phyloP scores from a whole-genome alignment of 2,329 filamentous ascomycete genomes.

The Aureobasidium sp. region DNA sequence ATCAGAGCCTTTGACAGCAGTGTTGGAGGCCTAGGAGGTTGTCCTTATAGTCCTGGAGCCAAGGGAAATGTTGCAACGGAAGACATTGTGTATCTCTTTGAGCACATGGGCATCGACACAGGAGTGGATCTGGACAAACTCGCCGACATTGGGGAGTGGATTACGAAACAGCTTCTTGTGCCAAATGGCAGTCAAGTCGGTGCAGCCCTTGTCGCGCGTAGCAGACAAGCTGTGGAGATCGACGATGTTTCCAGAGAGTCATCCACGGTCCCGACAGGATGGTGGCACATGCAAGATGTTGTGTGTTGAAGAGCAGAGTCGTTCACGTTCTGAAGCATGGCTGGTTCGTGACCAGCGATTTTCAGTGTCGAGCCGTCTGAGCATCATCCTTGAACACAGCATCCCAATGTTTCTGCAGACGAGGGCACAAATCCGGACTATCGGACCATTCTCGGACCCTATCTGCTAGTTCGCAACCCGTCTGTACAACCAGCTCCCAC shows the following conservation, averaged over 20 bases:
- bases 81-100: conserved; percentile 69
- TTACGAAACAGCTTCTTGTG: conserved; percentile 56
- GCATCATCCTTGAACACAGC: not conserved
- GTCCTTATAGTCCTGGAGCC: conserved; percentile 76
- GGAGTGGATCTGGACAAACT: conserved; percentile 63
- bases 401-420: conserved; percentile 19
- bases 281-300: not conserved
- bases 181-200: conserved; percentile 59
- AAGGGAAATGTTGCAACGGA: conserved; percentile 83
- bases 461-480: conserved; percentile 21
- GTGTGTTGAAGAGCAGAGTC: not conserved
- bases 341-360: no score
- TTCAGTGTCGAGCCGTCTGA: not conserved
- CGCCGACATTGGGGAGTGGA: conserved; percentile 65
- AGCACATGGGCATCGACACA: conserved; percentile 66
- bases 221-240: not conserved
- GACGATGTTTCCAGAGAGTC: not conserved
- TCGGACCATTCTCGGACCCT: conserved; percentile 20
- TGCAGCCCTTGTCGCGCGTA: conserved; percentile 40
- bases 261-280: not conserved
- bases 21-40: conserved; percentile 74
- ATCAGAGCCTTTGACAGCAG: conserved; percentile 73
- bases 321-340: no score
- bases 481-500: conserved; percentile 23
- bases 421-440: conserved; percentile 16